These are phyloP conservation scores for Globomyces sp. DNA, from an alignment of 371 early-diverging fungal genomes.

Conservation along the genomic window DNA sequence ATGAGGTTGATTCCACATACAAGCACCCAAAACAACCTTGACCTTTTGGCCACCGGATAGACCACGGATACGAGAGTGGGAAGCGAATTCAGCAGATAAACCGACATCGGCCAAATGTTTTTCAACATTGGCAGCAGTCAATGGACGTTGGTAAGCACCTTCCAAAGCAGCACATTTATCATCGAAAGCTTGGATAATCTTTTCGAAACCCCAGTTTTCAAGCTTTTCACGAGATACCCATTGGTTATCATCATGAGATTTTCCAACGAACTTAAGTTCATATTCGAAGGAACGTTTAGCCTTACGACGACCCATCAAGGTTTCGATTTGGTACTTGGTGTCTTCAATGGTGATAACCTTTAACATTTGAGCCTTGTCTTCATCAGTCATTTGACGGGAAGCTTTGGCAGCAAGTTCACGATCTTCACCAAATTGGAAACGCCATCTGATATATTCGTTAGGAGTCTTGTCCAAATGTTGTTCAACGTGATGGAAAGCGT, in stretches of 20 bases:
- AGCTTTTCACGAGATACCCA: conserved; percentile 74
- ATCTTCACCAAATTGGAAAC: conserved; percentile 68
- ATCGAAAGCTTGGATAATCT: conserved; percentile 65
- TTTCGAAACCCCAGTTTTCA: conserved; percentile 65
- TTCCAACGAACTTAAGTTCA: conserved; percentile 66
- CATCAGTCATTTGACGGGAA: conserved; percentile 58
- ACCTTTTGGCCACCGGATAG: conserved; percentile 92
- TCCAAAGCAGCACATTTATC: conserved; percentile 63
- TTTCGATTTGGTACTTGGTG: conserved; percentile 58
- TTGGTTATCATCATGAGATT: conserved; percentile 62
- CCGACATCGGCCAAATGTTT: conserved; percentile 71
- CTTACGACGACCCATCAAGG: conserved; percentile 65
- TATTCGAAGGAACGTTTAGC: conserved; percentile 63
- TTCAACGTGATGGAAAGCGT: conserved; percentile 76
- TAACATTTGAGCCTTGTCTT: conserved; percentile 58
- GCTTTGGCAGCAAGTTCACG: conserved; percentile 64
- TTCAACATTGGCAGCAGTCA: conserved; percentile 66
- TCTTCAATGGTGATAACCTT: conserved; percentile 23
- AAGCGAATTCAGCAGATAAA: conserved; percentile 68
- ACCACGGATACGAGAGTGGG: conserved; percentile 81
- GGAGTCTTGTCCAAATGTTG: conserved; percentile 66
- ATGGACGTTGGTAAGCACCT: conserved; percentile 62
- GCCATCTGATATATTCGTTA: conserved; percentile 70
- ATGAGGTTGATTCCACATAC: conserved; percentile 84
- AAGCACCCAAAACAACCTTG: conserved; percentile 82